Percentiles rank a stretch among this genome's conserved stretches.
Evolutionary conservation across 768 basidiomycete genomes (phyloP).

Genomic region (Amanita thiersii): DNA sequence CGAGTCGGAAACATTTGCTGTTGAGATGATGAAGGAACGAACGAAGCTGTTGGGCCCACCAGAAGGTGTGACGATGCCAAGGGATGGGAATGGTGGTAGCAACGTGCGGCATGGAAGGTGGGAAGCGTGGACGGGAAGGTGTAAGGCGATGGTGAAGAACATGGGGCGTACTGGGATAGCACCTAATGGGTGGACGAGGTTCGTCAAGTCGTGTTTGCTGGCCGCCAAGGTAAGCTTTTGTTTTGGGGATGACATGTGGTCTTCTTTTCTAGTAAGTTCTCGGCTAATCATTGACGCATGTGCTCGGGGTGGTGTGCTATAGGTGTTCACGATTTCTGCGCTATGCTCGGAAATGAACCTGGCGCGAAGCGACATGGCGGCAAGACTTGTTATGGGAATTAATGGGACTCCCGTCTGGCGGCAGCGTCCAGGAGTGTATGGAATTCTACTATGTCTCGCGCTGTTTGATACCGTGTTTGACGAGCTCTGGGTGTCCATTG

Average conservation of each 20-base stretch:
- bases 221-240: constrained; percentile 17
- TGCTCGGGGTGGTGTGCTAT: not conserved
- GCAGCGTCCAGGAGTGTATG: not conserved
- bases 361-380: not conserved
- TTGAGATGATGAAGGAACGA: constrained; percentile 5
- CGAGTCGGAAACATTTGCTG: not conserved
- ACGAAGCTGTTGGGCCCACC: constrained; percentile 7
- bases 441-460: constrained; percentile 1
- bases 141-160: not conserved
- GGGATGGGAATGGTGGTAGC: not conserved
- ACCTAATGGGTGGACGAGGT: constrained; percentile 11
- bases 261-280: no score
- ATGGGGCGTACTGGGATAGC: not conserved
- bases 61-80: not conserved
- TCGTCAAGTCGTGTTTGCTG: constrained; percentile 20
- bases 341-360: not conserved
- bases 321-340: constrained; percentile 4
- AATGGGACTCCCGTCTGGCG: not conserved
- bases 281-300: no score
- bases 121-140: not conserved
- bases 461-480: constrained; percentile 5
- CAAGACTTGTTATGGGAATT: not conserved
- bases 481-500: constrained; percentile 5
- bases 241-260: not conserved
- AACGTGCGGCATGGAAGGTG: constrained; percentile 5